Percentiles rank a stretch among this genome's conserved stretches.
phyloP scores from a whole-genome alignment of 1,284 basidiomycete species.

The Cryptococcus sp. region DNA sequence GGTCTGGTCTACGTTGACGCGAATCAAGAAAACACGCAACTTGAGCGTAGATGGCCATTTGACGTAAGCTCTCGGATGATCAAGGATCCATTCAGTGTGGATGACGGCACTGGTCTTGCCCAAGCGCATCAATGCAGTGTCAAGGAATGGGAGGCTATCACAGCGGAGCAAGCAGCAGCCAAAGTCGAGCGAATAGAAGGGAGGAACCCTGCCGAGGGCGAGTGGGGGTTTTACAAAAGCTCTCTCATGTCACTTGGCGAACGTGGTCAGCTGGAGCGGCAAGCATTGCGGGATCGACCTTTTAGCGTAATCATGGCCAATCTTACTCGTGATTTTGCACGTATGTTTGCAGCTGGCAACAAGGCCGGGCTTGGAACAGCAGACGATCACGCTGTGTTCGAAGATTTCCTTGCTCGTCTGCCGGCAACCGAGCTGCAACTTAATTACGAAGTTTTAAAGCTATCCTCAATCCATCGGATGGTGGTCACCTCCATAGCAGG shows the following conservation, averaged over 20 bases:
- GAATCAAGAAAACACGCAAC: conserved; percentile 17
- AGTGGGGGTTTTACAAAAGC: conserved; percentile 8
- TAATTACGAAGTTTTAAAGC: conserved; percentile 7
- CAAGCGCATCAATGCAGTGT: conserved; percentile 8
- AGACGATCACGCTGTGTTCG: conserved; percentile 14
- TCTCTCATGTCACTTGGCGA: conserved; percentile 12
- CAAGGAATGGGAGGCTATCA: conserved; percentile 12
- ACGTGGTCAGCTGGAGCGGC: conserved; percentile 15
- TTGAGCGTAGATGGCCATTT: background rate
- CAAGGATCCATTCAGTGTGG: background rate
- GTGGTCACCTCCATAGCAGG: conserved; percentile 11
- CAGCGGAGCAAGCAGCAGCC: background rate
- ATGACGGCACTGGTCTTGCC: conserved; percentile 12
- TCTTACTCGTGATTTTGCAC: conserved; percentile 17
- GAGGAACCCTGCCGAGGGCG: background rate
- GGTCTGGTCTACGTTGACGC: conserved; percentile 20
- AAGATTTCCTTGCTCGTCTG: conserved; percentile 11
- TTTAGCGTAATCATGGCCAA: conserved; percentile 20
- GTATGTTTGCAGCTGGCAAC: conserved; percentile 8
- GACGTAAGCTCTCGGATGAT: too few relatives aligned
- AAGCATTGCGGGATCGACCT: conserved; percentile 15
- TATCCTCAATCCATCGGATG: conserved; percentile 18
- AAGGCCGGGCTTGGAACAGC: conserved; percentile 10
- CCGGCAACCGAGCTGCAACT: conserved; percentile 16
- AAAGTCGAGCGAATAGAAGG: background rate